Percentiles rank a stretch among this genome's conserved stretches.
Evolutionary conservation across 2,329 filamentous ascomycete genomes (phyloP).

Genomic region (Penicillium expansum): DNA sequence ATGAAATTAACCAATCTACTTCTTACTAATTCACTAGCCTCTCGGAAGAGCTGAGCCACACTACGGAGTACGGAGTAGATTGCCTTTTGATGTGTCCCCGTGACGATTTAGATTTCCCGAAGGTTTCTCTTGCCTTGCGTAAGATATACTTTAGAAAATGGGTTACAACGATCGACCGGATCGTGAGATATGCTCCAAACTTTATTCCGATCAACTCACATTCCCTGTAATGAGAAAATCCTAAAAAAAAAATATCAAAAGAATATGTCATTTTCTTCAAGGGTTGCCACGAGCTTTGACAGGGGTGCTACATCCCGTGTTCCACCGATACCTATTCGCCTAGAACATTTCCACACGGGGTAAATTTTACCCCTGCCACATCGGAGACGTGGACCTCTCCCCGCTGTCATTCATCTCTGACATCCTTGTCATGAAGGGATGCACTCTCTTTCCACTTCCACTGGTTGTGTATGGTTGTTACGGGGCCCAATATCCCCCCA

Average conservation of each 20-base stretch:
- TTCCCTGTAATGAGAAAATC: background rate
- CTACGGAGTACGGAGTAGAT: no score
- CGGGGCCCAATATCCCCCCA: background rate
- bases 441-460: background rate
- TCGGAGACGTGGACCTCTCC: background rate
- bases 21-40: background rate
- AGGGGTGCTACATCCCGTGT: background rate
- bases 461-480: background rate
- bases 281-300: background rate
- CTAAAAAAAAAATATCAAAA: background rate
- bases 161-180: conserved; percentile 4
- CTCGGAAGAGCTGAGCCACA: conserved; percentile 17
- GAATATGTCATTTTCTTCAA: background rate
- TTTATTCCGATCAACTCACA: background rate
- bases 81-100: no score
- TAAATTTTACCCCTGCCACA: background rate
- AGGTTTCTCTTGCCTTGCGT: background rate
- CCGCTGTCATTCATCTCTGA: background rate
- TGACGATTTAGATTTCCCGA: no score
- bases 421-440: background rate
- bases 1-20: background rate
- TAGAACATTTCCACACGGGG: background rate
- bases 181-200: background rate
- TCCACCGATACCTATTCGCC: background rate
- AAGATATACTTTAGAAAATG: background rate